Evolutionary conservation across 2,329 filamentous ascomycete genomes (phyloP).

Genomic region (Thelonectria blattea): DNA sequence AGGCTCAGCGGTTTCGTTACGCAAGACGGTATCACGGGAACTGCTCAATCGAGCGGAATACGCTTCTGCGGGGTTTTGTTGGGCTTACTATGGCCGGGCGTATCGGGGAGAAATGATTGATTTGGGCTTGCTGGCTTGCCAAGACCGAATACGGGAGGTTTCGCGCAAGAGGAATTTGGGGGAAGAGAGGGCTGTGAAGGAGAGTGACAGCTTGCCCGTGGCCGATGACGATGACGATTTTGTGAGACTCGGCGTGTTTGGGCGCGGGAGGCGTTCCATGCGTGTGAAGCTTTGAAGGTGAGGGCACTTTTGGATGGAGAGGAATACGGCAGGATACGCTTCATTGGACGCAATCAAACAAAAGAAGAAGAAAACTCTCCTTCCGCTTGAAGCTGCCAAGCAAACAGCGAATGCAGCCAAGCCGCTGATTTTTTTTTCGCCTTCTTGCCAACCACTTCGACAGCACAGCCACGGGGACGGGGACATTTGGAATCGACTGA

Average conservation of each 20-base stretch:
- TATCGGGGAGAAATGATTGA: too few relatives aligned
- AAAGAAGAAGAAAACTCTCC: not conserved
- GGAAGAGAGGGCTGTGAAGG: not conserved
- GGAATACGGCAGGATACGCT: not conserved
- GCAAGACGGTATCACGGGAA: not conserved
- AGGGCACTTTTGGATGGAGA: not conserved
- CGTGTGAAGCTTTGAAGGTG: not conserved
- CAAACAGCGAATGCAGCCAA: not conserved
- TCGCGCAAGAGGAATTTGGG: too few relatives aligned
- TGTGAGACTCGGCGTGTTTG: not conserved
- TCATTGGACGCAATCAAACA: not conserved
- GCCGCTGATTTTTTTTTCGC: not conserved
- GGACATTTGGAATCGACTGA: not conserved
- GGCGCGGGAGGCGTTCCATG: not conserved
- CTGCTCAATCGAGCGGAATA: not conserved
- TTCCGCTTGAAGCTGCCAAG: not conserved
- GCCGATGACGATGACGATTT: not conserved
- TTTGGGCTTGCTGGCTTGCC: too few relatives aligned
- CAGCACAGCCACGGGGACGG: not conserved
- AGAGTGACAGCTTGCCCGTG: not conserved
- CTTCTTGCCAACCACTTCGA: not conserved
- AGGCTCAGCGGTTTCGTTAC: constrained; percentile 1
- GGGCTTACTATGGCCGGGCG: too few relatives aligned
- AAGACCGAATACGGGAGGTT: too few relatives aligned
- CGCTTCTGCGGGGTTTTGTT: not conserved